A percentile compares a stretch with the other conserved stretches of the same genome.
Conservation (phyloP, 805 yeast species). For the Barnettozyma wickerhamii region DNA sequence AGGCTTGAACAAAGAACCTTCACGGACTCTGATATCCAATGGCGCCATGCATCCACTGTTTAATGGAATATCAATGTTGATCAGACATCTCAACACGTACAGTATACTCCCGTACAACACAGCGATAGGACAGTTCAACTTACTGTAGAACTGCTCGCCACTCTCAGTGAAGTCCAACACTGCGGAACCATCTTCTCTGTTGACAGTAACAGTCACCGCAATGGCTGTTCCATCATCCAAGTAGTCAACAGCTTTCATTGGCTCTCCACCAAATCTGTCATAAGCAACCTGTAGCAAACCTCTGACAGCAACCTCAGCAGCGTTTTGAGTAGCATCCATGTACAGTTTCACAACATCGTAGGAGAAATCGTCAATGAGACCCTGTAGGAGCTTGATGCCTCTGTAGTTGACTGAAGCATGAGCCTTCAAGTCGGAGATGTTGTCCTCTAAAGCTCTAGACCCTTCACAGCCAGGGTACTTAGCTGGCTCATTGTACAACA, state of each 20-base stretch:
- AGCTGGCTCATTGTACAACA: conserved; percentile 41
- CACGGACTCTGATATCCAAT: conserved; percentile 32
- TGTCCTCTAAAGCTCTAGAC: conserved; percentile 48
- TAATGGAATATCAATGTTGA: conserved; percentile 48
- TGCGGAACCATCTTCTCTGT: conserved; percentile 34
- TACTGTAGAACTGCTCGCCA: conserved; percentile 46
- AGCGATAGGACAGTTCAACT: conserved; percentile 50
- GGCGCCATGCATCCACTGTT: conserved; percentile 51
- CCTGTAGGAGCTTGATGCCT: conserved; percentile 41
- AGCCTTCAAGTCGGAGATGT: conserved; percentile 43
- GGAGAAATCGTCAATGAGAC: conserved; percentile 39
- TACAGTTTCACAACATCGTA: conserved; percentile 38
- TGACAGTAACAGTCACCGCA: conserved; percentile 36
- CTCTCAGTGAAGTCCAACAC: conserved; percentile 49
- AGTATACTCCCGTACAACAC: conserved; percentile 48
- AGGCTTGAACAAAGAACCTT: conserved; percentile 30
- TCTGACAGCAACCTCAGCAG: conserved; percentile 43
- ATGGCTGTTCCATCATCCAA: conserved; percentile 55
- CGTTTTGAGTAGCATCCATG: conserved; percentile 39
- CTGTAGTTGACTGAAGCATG: conserved; percentile 47
- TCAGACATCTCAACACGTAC: conserved; percentile 46
- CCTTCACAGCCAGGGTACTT: conserved; percentile 48
- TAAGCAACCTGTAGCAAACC: conserved; percentile 32
- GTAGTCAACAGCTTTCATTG: conserved; percentile 40
- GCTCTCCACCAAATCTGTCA: conserved; percentile 30